phyloP scores from a whole-genome alignment of 2,329 filamentous ascomycete species.

The Pseudocercospora vitis region DNA sequence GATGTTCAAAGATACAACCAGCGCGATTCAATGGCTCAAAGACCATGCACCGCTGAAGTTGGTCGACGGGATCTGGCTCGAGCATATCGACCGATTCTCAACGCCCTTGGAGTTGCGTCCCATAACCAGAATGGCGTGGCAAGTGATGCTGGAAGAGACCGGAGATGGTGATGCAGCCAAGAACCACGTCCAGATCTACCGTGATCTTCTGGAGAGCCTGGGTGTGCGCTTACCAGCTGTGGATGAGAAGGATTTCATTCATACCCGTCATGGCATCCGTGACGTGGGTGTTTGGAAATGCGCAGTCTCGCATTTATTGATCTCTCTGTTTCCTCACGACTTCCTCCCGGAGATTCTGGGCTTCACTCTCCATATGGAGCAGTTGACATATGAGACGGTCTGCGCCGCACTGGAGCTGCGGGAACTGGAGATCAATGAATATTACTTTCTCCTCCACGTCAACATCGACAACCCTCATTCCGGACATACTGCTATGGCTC shows the following conservation, averaged over 20 bases:
- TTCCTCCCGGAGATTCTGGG: conserved; percentile 54
- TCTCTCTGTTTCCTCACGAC: conserved; percentile 52
- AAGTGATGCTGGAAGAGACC: conserved; percentile 52
- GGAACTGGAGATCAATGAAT: conserved; percentile 43
- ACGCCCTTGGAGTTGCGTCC: not conserved
- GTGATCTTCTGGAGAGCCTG: conserved; percentile 38
- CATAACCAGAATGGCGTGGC: not conserved
- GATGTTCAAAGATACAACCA: not conserved
- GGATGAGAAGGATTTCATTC: not conserved
- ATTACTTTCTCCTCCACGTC: conserved; percentile 54
- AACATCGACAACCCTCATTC: conserved; percentile 53
- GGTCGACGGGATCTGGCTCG: conserved; percentile 1
- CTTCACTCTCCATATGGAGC: conserved; percentile 54
- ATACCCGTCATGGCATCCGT: not conserved
- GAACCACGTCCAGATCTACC: conserved; percentile 47
- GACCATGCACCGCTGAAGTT: not conserved
- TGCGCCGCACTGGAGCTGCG: conserved; percentile 30
- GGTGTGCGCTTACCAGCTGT: not conserved
- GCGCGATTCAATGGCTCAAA: not conserved
- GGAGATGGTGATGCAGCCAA: conserved; percentile 51
- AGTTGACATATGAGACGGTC: conserved; percentile 43
- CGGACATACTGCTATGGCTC: conserved; percentile 52
- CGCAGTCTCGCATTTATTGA: conserved; percentile 47
- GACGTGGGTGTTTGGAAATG: conserved; percentile 32
- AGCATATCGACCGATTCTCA: not conserved